These are phyloP conservation scores for Thraustochytrium striatum DNA, from an alignment of 352 stramenopile species.

Conservation along the genomic window DNA sequence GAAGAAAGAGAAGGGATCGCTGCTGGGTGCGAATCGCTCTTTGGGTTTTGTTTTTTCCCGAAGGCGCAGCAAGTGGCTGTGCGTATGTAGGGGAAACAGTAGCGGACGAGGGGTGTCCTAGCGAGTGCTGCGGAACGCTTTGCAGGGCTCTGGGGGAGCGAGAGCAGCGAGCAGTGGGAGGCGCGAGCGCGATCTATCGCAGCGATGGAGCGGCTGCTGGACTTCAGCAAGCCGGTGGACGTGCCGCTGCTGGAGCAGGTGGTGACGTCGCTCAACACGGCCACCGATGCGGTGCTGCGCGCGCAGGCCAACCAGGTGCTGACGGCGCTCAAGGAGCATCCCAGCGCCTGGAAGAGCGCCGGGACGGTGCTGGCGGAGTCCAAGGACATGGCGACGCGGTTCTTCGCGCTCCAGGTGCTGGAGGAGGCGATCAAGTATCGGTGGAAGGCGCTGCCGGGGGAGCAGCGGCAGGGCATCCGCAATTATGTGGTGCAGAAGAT, in stretches of 20 bases:
- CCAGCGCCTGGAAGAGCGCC: slow-evolving; percentile 82
- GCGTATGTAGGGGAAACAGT: too few relatives aligned
- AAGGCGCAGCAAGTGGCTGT: too few relatives aligned
- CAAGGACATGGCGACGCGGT: slow-evolving; percentile 77
- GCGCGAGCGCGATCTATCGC: too few relatives aligned
- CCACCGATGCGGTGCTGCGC: slow-evolving; percentile 79
- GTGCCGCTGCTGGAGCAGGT: slow-evolving; percentile 91
- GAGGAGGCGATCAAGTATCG: slow-evolving; percentile 93
- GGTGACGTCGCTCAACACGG: slow-evolving; percentile 90
- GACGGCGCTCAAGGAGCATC: slow-evolving; percentile 84
- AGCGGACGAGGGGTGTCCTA: too few relatives aligned
- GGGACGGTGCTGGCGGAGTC: slow-evolving; percentile 93
- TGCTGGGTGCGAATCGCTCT: too few relatives aligned
- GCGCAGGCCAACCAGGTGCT: slow-evolving; percentile 84
- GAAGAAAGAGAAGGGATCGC: too few relatives aligned
- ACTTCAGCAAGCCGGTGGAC: slow-evolving; percentile 91
- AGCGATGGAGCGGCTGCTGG: slow-evolving; percentile 67
- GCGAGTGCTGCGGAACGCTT: too few relatives aligned
- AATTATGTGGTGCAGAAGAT: slow-evolving; percentile 96
- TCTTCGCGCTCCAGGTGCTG: slow-evolving; percentile 89
- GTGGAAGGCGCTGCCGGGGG: slow-evolving; percentile 59
- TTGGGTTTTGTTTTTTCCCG: too few relatives aligned
- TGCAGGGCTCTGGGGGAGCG: too few relatives aligned
- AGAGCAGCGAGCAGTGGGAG: too few relatives aligned
- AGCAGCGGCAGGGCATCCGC: slow-evolving; percentile 94